A percentile compares a stretch with the other conserved stretches of the same genome.
phyloP scores from a whole-genome alignment of 1,284 basidiomycete genomes.

The Meira nashicola region DNA sequence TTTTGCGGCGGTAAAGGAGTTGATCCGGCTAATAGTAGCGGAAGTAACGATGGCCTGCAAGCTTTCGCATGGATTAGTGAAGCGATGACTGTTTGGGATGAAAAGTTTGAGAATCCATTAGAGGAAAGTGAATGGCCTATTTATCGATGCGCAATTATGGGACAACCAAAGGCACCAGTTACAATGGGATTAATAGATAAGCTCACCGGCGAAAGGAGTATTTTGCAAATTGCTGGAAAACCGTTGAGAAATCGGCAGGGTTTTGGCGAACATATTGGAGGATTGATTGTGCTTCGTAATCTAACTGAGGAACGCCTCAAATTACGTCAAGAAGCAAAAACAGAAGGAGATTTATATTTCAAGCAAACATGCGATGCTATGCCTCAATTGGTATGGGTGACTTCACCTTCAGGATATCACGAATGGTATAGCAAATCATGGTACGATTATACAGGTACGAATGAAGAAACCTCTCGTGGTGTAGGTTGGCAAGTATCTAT shows the following conservation, averaged over 20 bases:
- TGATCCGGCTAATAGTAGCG: not conserved
- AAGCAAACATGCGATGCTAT: conserved; percentile 41
- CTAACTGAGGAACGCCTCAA: conserved; percentile 26
- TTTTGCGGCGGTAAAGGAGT: conserved; percentile 21
- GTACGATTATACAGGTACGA: conserved; percentile 51
- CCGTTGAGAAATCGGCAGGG: conserved; percentile 38
- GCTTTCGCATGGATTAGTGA: conserved; percentile 34
- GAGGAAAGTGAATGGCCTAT: conserved; percentile 38
- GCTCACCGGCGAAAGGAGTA: conserved; percentile 24
- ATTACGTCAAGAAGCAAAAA: conserved; percentile 23
- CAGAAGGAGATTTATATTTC: conserved; percentile 42
- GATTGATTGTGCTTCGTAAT: conserved; percentile 34
- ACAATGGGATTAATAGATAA: conserved; percentile 25
- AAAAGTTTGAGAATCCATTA: conserved; percentile 36
- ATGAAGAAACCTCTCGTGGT: conserved; percentile 35
- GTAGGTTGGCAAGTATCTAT: conserved; percentile 51
- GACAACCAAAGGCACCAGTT: conserved; percentile 28
- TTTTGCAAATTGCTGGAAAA: conserved; percentile 35
- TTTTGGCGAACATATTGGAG: conserved; percentile 43
- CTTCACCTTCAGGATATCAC: conserved; percentile 45
- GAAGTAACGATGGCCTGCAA: conserved; percentile 15
- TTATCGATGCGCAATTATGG: conserved; percentile 37
- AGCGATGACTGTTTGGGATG: conserved; percentile 40
- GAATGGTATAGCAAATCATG: conserved; percentile 30
- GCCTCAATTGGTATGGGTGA: conserved; percentile 53